Conservation (phyloP, 441 rosid species). For the Biscutella laevigata region DNA sequence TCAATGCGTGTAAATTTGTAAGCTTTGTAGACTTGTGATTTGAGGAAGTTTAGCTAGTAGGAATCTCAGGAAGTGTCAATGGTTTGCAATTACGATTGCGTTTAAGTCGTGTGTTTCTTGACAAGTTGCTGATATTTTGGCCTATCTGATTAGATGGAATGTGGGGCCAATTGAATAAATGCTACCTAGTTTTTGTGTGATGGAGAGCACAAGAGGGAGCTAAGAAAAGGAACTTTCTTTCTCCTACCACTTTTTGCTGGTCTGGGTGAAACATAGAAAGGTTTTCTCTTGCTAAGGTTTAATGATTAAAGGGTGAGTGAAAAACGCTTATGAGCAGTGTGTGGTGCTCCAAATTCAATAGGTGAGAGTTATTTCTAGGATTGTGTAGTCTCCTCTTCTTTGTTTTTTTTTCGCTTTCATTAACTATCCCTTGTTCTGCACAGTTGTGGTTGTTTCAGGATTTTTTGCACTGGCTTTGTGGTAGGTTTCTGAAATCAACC, state of each 20-base stretch:
- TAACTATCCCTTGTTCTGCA: background rate
- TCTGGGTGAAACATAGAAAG: conserved; percentile 21
- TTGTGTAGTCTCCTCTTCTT: too few relatives aligned
- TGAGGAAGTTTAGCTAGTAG: background rate
- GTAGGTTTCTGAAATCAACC: conserved; percentile 17
- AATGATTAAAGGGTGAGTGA: background rate
- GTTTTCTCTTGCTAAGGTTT: conserved; percentile 8
- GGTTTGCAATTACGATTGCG: conserved; percentile 10
- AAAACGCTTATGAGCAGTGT: background rate
- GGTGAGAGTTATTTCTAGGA: too few relatives aligned
- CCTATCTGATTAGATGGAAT: background rate
- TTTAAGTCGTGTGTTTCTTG: conserved; percentile 15
- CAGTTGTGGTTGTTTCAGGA: conserved; percentile 9
- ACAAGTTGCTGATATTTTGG: background rate
- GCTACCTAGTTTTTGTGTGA: conserved; percentile 25
- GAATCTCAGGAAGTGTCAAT: too few relatives aligned
- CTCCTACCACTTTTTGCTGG: conserved; percentile 5
- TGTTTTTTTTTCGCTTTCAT: too few relatives aligned
- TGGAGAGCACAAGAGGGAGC: conserved; percentile 21
- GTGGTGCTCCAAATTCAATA: background rate
- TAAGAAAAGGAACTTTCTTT: background rate
- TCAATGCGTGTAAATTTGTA: background rate
- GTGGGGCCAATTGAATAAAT: conserved; percentile 20
- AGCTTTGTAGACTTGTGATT: background rate
- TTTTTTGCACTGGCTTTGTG: conserved; percentile 16